phyloP scores from a whole-genome alignment of 768 basidiomycete genomes.

The Holtermannia corniformis region DNA sequence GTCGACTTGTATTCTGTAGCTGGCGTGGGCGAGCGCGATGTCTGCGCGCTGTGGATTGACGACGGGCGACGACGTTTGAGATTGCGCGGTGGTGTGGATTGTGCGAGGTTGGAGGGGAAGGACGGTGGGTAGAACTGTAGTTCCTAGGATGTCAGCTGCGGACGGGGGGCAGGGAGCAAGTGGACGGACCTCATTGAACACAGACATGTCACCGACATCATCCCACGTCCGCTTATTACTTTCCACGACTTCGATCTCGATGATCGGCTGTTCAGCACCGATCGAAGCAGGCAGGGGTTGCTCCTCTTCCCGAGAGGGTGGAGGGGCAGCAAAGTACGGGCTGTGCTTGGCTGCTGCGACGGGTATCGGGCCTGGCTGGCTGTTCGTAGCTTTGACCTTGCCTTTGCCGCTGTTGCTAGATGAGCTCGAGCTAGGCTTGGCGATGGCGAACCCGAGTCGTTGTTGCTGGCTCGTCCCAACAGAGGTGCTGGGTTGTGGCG shows the following conservation, averaged over 20 bases:
- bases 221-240: not conserved
- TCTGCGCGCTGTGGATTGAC: not conserved
- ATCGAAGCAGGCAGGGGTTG: not conserved
- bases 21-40: not conserved
- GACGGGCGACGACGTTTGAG: not conserved
- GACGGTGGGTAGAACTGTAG: not conserved
- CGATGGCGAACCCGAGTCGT: too few relatives aligned
- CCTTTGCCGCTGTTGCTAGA: not conserved
- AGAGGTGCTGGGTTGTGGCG: too few relatives aligned
- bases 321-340: too few relatives aligned
- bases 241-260: not conserved
- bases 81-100: not conserved
- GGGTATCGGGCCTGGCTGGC: not conserved
- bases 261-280: not conserved
- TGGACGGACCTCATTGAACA: not conserved
- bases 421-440: not conserved
- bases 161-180: not conserved
- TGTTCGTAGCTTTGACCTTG: not conserved
- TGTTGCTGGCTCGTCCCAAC: too few relatives aligned
- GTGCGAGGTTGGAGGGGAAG: not conserved
- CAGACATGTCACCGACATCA: not conserved
- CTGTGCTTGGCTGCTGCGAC: not conserved
- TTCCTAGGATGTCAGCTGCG: not conserved
- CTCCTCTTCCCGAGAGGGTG: too few relatives aligned
- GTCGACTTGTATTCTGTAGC: too few relatives aligned